Percentiles rank a stretch among this genome's conserved stretches.
Conservation (phyloP, 1,139 yeast species). For the Eremothecium gossypii region DNA sequence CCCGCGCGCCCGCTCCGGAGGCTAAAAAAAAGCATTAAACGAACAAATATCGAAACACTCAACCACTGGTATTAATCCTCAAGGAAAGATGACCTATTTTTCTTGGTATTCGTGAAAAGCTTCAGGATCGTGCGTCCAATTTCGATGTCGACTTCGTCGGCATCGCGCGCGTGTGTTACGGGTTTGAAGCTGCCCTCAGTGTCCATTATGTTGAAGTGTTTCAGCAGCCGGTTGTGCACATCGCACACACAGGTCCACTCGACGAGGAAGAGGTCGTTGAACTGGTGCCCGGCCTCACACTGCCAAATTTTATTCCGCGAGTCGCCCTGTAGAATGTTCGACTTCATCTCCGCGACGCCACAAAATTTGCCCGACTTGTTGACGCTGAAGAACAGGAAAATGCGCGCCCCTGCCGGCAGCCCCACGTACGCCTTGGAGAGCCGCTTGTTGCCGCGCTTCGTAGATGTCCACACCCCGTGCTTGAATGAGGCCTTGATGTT, state of each 20-base stretch:
- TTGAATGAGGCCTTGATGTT: conserved; percentile 44
- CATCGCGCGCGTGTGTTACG: conserved; percentile 8
- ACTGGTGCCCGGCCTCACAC: conserved; percentile 9
- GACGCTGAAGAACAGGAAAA: conserved; percentile 48
- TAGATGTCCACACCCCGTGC: conserved; percentile 51
- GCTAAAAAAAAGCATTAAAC: no score
- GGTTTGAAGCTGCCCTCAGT: conserved; percentile 6
- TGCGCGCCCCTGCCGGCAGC: conserved; percentile 20
- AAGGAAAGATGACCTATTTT: conserved; percentile 3
- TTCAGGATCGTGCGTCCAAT: conserved; percentile 5
- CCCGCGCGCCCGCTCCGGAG: no score
- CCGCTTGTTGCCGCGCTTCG: conserved; percentile 47
- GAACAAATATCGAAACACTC: no score
- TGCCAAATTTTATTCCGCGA: conserved; percentile 6
- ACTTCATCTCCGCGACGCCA: conserved; percentile 52
- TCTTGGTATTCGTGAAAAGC: conserved; percentile 2
- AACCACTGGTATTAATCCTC: conserved; percentile 1
- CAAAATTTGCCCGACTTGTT: conserved; percentile 53
- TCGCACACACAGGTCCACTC: conserved; percentile 3
- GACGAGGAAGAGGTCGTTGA: background rate
- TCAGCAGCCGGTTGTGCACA: conserved; percentile 3
- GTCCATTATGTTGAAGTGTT: conserved; percentile 3
- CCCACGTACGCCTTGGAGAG: conserved; percentile 35
- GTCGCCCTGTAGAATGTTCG: conserved; percentile 22
- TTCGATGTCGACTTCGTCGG: conserved; percentile 7